These are phyloP conservation scores for Phytophthora vignae DNA, from an alignment of 352 stramenopile species.

Conservation along the genomic window DNA sequence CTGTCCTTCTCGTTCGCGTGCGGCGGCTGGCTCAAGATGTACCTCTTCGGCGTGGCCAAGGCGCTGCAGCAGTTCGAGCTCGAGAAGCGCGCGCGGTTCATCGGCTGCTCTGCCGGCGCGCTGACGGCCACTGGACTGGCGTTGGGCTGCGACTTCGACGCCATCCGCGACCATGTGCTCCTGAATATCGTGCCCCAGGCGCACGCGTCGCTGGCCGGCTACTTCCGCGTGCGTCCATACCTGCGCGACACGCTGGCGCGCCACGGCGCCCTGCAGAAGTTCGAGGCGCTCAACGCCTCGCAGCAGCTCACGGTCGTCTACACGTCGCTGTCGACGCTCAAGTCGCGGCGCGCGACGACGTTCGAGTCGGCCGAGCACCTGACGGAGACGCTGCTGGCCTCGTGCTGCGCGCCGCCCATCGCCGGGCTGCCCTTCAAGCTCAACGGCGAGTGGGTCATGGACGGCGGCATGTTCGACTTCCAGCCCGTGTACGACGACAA, in stretches of 20 bases:
- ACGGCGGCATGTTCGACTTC: slow-evolving; percentile 87
- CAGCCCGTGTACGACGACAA: slow-evolving; percentile 76
- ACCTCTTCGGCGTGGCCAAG: slow-evolving; percentile 89
- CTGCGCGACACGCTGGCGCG: slow-evolving; percentile 53
- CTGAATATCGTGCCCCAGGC: slow-evolving; percentile 59
- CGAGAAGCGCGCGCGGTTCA: slow-evolving; percentile 65
- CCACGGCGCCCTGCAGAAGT: slow-evolving; percentile 45
- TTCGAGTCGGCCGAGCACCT: slow-evolving; percentile 77
- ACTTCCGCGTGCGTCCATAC: slow-evolving; percentile 75
- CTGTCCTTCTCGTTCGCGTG: slow-evolving; percentile 89
- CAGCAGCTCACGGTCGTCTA: slow-evolving; percentile 74
- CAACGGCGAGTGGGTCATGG: slow-evolving; percentile 88
- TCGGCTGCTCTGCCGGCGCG: slow-evolving; percentile 82
- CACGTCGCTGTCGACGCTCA: slow-evolving; percentile 68
- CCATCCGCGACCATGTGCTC: slow-evolving; percentile 70
- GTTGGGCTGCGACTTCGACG: slow-evolving; percentile 78
- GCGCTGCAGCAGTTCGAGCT: slow-evolving; percentile 80
- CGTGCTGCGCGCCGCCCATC: slow-evolving; percentile 83
- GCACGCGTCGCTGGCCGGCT: slow-evolving; percentile 52
- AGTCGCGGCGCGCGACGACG: slow-evolving; percentile 66
- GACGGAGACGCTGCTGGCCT: slow-evolving; percentile 73
- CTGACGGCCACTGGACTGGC: slow-evolving; percentile 76
- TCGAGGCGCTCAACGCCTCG: slow-evolving; percentile 54
- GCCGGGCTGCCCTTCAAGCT: slow-evolving; percentile 85
- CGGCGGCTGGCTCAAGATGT: slow-evolving; percentile 91